These are phyloP conservation scores for Stygiomarasmius scandens DNA, from an alignment of 1,284 basidiomycete genomes.

Conservation along the genomic window DNA sequence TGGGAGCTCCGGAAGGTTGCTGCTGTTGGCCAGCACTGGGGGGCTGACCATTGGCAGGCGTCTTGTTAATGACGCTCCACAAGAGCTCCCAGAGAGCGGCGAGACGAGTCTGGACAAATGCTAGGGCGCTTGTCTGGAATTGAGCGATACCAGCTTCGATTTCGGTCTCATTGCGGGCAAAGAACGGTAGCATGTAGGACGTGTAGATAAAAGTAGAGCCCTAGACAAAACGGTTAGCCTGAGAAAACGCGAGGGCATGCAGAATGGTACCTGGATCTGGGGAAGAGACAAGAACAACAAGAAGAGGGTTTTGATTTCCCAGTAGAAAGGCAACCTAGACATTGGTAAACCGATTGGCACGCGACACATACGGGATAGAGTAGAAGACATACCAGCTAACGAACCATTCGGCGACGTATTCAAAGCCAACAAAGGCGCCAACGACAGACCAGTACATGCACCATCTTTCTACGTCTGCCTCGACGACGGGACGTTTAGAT, in stretches of 20 bases:
- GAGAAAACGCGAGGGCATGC: neutral
- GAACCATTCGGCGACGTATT: constrained; percentile 69
- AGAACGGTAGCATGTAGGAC: constrained; percentile 67
- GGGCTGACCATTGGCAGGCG: constrained; percentile 29
- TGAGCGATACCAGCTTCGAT: constrained; percentile 66
- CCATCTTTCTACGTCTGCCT: constrained; percentile 60
- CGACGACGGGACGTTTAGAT: constrained; percentile 56
- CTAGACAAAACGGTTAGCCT: constrained; percentile 37
- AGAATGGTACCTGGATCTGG: constrained; percentile 62
- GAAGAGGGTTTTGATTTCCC: constrained; percentile 70
- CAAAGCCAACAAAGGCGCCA: constrained; percentile 60
- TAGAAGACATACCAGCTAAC: constrained; percentile 63
- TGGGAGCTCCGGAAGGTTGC: constrained; percentile 11
- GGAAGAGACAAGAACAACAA: constrained; percentile 76
- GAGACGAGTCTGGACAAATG: constrained; percentile 54
- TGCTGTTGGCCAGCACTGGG: constrained; percentile 19
- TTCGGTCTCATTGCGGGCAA: constrained; percentile 63
- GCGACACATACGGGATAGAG: constrained; percentile 7
- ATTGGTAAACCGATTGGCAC: constrained; percentile 12
- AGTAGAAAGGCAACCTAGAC: constrained; percentile 79
- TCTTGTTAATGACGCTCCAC: constrained; percentile 46
- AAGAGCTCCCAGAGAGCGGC: constrained; percentile 48
- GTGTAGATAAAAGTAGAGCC: constrained; percentile 76
- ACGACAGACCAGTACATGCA: constrained; percentile 67
- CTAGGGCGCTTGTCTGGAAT: constrained; percentile 52